Base-by-base conservation (phyloP, 2,329 filamentous ascomycete species). In the Huntiella bhutanensis region DNA sequence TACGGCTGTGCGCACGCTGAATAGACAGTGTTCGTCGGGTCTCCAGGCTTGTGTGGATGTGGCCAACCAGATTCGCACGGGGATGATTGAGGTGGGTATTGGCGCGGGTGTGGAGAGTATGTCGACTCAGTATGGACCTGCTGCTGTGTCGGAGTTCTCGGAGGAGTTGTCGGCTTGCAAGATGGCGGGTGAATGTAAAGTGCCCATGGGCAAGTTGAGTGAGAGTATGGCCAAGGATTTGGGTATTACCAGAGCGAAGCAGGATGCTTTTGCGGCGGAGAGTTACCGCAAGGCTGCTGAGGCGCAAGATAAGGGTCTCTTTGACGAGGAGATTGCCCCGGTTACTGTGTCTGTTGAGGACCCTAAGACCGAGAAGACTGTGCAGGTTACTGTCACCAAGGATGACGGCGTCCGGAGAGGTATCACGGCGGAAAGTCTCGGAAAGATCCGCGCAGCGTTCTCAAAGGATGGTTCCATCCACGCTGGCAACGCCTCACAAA, bases 71-170 rank as follows among this genome's bases (percentile, higher is more conserved):
- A 92, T 98, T 65, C 76, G 75, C 58, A 61, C 76, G 4, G 91
- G 87, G 56, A 93, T 94, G 82, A 96, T 96, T 58, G 88, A 96
- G 54, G 66, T 96, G 52, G 91, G 91, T 55, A 77, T 96, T 55
- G 91, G 88, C 54, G 87, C 87, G 15, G 91, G 91, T 58, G 86
- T 94, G 17, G 91, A 98, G 75, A 91, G 82, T 69, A 98, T 98
- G 91, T 83, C 76, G 58, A 71, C 71, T 49, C 82, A 95, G 59
- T 96, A 96, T 61, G 91, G 88, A 33, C 87, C 88, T 17, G 70
- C 69, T 39, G 91, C 91, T 51, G 88, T 96, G 12, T 75, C 79
- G 51, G 91, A 96, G 64, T 95, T 96, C 72, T 91, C 83, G 28
- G 84, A 93, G 43, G 73, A 84, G 45, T 77, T 96, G 52, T 83